These are phyloP conservation scores for Rhynchosporium agropyri DNA, from an alignment of 2,329 filamentous ascomycete species.

Conservation along the genomic window DNA sequence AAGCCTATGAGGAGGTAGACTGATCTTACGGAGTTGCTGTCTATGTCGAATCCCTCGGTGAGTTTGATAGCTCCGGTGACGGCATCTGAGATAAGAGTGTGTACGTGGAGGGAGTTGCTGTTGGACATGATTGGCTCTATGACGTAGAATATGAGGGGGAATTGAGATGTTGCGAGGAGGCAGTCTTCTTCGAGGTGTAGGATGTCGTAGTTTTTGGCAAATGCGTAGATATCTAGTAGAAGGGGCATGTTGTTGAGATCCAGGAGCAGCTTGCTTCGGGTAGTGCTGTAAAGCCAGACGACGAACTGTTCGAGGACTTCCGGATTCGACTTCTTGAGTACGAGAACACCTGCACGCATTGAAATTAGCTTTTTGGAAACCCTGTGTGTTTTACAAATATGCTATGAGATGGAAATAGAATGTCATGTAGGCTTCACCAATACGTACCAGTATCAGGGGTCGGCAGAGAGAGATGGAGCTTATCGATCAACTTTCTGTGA, in stretches of 20 bases:
- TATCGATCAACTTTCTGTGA: background rate
- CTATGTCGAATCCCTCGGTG: background rate
- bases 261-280: background rate
- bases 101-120: background rate
- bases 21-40: too few relatives aligned
- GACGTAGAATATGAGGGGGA: background rate
- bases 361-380: too few relatives aligned
- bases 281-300: background rate
- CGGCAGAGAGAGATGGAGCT: background rate
- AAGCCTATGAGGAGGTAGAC: background rate
- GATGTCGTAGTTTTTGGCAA: background rate
- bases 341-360: too few relatives aligned
- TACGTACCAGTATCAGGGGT: background rate
- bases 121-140: background rate
- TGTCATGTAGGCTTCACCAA: too few relatives aligned
- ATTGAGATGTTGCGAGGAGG: background rate
- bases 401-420: too few relatives aligned
- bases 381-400: too few relatives aligned
- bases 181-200: background rate
- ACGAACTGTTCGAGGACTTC: background rate
- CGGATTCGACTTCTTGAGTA: background rate
- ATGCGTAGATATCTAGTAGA: slow-evolving; percentile 1
- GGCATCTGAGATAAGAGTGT: background rate
- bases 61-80: background rate
- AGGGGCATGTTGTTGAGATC: background rate